phyloP scores from a whole-genome alignment of 2,329 filamentous ascomycete species.

The Rhytidhysteron rufulum region DNA sequence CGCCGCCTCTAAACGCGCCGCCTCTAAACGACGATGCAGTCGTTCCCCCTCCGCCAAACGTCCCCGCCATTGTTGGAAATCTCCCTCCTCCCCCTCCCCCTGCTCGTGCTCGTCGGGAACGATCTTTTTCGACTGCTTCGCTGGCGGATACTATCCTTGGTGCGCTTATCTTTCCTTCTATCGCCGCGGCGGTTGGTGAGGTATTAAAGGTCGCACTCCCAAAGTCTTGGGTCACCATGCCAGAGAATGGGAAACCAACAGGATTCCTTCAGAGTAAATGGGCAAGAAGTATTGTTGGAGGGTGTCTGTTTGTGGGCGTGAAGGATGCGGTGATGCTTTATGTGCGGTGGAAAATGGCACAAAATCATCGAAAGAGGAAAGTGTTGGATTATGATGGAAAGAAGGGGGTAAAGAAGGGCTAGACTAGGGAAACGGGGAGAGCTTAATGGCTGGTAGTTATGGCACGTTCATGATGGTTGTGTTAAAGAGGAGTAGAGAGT shows the following conservation, averaged over 20 bases:
- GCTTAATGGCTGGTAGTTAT: too few relatives aligned
- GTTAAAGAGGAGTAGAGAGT: too few relatives aligned
- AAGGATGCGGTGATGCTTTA: constrained; percentile 66
- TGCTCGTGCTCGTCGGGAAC: constrained; percentile 37
- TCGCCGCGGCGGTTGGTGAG: constrained; percentile 76
- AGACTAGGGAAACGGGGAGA: too few relatives aligned
- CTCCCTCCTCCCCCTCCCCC: too few relatives aligned
- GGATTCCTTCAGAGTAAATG: constrained; percentile 78
- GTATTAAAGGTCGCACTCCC: constrained; percentile 67
- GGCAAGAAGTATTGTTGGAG: constrained; percentile 85
- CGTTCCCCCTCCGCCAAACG: constrained; percentile 25
- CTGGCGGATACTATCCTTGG: constrained; percentile 61
- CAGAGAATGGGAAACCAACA: constrained; percentile 42
- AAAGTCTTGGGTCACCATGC: constrained; percentile 57
- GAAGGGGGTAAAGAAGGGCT: too few relatives aligned
- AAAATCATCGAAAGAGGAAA: constrained; percentile 43
- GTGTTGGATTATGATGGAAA: constrained; percentile 40
- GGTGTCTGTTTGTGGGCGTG: constrained; percentile 81
- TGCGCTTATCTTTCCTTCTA: constrained; percentile 73
- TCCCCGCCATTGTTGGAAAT: constrained; percentile 15
- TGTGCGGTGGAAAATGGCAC: constrained; percentile 49
- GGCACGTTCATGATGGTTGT: too few relatives aligned
- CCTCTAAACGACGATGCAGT: constrained; percentile 21
- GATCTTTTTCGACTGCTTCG: constrained; percentile 51
- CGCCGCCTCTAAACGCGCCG: constrained; percentile 31